Evolutionary conservation across 768 basidiomycete genomes (phyloP), one percentile per base, ranked within the genome.

Genomic region (Collybia sordida): DNA sequence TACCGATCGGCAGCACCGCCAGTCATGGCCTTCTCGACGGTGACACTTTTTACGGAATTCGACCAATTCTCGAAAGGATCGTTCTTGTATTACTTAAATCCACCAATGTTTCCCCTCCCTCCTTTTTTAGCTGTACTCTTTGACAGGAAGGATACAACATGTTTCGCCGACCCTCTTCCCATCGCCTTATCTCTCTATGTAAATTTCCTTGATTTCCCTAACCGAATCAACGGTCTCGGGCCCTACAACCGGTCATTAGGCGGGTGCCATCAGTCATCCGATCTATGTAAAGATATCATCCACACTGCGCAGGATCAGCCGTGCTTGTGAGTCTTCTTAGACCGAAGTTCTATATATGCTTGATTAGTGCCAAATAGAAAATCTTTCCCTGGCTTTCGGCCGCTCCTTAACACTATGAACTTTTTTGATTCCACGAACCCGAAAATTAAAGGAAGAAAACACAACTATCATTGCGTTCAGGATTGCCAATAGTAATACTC

Each of bases 261-360:
- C 12, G 43, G 40, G 9, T 58, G 57, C 21, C 52, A 52, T 3
- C 43, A 45, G 27, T 42, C 58, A 38, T 39, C 24, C 7, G 45
- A 56, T 44, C 14, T 60, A 56, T 44, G 12, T 60, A 9, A 50
- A 53, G 37, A 48, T 60, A 19, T 55, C 54, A 11, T 50, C 59
- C 11, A 58, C 57, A n/a, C n/a, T n/a, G n/a, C n/a, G n/a, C n/a
- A 1, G 43, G 52, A 18, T 48, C 51, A 15, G 39, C 58, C 42
- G 19, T 42, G 17, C 31, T 59, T 43, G 56, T 55, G 21, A 41
- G 55, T 36, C n/a, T 17, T 21, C 38, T 31, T 43, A 19, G 25
- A 35, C 9, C 18, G n/a, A 4, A 14, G 4, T 15, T 21, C 5
- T 45, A 2, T 46, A 15, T 23, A 17, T 36, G 11, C 31, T 14